These are phyloP conservation scores for Tolypocladium tundrense DNA, from an alignment of 2,329 filamentous ascomycete genomes.

Conservation along the genomic window DNA sequence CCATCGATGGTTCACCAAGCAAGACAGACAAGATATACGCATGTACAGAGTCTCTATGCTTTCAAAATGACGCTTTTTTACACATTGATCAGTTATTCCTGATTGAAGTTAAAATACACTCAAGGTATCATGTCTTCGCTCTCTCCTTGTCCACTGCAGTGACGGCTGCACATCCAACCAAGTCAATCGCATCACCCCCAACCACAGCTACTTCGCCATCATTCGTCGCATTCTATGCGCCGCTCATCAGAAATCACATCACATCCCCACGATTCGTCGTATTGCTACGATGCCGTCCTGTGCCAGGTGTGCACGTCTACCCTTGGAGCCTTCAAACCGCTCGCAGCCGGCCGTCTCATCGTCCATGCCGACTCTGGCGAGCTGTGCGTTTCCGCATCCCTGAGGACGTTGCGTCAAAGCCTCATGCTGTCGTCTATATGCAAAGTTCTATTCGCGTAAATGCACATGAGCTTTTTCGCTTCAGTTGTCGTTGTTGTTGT, in stretches of 20 bases:
- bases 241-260: background rate
- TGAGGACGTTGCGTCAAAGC: background rate
- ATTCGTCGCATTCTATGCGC: background rate
- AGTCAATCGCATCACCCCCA: background rate
- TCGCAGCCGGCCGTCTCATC: background rate
- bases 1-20: background rate
- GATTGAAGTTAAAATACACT: background rate
- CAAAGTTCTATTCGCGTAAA: slow-evolving; percentile 18
- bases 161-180: background rate
- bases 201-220: background rate
- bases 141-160: background rate
- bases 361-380: background rate
- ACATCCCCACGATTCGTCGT: background rate
- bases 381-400: background rate
- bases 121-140: background rate
- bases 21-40: too few relatives aligned
- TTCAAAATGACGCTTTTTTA: background rate
- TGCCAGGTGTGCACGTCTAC: background rate
- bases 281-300: background rate
- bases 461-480: slow-evolving; percentile 8
- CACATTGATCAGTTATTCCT: background rate
- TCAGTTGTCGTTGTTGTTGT: slow-evolving; percentile 5
- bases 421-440: slow-evolving; percentile 23
- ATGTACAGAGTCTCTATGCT: too few relatives aligned
- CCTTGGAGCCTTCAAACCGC: background rate